Evolutionary conservation across 2,329 filamentous ascomycete genomes (phyloP), one percentile per base, ranked within the genome.

Genomic region (Alternaria brassicae): DNA sequence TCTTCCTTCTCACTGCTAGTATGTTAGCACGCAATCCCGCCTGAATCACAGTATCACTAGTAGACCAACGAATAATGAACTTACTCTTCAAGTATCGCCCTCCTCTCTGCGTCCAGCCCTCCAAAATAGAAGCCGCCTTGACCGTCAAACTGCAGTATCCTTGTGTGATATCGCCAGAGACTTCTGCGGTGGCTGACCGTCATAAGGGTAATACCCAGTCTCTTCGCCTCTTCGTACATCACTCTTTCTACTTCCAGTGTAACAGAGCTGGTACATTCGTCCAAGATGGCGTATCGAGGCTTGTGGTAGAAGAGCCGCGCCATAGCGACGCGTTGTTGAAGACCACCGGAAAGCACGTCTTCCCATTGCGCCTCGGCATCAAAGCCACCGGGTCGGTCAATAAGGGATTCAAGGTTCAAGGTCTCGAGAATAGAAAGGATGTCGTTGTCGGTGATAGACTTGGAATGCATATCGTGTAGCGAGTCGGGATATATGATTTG

Each of bases 181-280:
- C 92, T 96, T 62, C 93, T 83, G 8, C 95, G 84, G 78, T 99
- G 95, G 65, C 89, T 93, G 23, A 99, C 95, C 0, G 95, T 99
- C 92, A 99, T 97, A 63, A 99, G 85, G 0, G 95, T 98, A 70
- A 97, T 95, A 3, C 92, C 93, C 17, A 97, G 81, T 17, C 86
- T 84, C 83, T 99, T 98, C 50, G 95, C 95, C 55, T 92, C 93
- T 70, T 97, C 94, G 78, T 99, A 99, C 93, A 99, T 98, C 75
- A 92, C 86, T 75, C 92, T 90, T 75, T 99, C 95, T 61, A 93
- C 93, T 69, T 98, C 94, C 27, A 97, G 85, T 15, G 96, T 97
- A n/a, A 99, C 92, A 52, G 89, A 92, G 56, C 90, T 93, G 6
- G 95, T 99, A 79, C 95, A 99, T 81, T 99, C 95, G 76, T 99